These are phyloP conservation scores for Panicum hallii DNA, from an alignment of 202 grass and related monocot species.

Conservation along the genomic window DNA sequence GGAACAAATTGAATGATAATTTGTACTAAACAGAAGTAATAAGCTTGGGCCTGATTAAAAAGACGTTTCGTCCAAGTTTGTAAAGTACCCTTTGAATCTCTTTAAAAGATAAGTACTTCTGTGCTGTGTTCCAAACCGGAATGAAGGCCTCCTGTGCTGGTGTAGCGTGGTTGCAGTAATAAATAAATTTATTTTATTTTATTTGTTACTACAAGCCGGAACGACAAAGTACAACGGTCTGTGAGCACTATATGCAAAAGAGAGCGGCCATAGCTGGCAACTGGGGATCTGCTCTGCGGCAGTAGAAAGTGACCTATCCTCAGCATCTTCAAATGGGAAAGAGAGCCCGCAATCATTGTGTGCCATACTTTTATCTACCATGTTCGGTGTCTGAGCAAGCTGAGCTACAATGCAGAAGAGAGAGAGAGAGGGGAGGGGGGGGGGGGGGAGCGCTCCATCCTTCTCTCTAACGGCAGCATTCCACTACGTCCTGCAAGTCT, in stretches of 20 bases:
- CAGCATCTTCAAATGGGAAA: slow-evolving; percentile 76
- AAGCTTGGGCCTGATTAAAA: neutral
- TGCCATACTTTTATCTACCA: slow-evolving; percentile 52
- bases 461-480: slow-evolving; percentile 37
- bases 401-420: slow-evolving; percentile 18
- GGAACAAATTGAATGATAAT: neutral
- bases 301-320: slow-evolving; percentile 78
- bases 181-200: neutral
- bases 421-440: too few relatives aligned
- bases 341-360: slow-evolving; percentile 67
- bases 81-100: neutral
- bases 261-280: slow-evolving; percentile 51
- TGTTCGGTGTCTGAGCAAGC: slow-evolving; percentile 57
- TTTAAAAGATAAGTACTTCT: slow-evolving; percentile 2
- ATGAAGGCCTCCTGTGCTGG: neutral
- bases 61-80: neutral
- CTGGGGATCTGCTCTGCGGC: slow-evolving; percentile 59
- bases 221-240: slow-evolving; percentile 53
- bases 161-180: neutral
- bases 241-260: slow-evolving; percentile 61
- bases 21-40: neutral
- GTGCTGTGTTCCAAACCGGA: neutral
- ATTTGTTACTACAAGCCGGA: slow-evolving; percentile 18
- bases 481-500: slow-evolving; percentile 28
- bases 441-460: neutral